phyloP scores from a whole-genome alignment of 225 moss, liverwort and hornwort genomes.

The Polytrichum commune region DNA sequence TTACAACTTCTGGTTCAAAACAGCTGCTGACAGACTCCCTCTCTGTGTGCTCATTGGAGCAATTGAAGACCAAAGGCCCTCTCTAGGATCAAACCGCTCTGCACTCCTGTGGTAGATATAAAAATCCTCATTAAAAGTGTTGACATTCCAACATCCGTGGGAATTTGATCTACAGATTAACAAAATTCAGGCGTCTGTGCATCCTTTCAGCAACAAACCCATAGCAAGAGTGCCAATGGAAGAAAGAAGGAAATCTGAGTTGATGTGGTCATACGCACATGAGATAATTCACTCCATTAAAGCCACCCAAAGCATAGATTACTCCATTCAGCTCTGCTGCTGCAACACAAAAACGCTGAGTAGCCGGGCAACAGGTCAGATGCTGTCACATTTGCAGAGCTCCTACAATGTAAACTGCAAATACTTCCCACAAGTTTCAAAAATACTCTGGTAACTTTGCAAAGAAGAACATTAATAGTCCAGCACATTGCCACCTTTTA shows the following conservation, averaged over 20 bases:
- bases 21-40: conserved; percentile 82
- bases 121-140: too few relatives aligned
- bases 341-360: conserved; percentile 89
- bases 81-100: conserved; percentile 90
- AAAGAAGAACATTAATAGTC: background rate
- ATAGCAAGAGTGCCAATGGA: background rate
- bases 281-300: conserved; percentile 83
- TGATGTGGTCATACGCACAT: conserved; percentile 45
- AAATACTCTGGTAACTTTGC: too few relatives aligned
- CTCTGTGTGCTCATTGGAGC: conserved; percentile 67
- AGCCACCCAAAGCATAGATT: conserved; percentile 86
- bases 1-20: conserved; percentile 68
- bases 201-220: too few relatives aligned
- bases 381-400: too few relatives aligned
- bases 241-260: background rate
- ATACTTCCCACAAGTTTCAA: too few relatives aligned
- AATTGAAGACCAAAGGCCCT: conserved; percentile 66
- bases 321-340: conserved; percentile 75
- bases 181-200: too few relatives aligned
- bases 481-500: too few relatives aligned
- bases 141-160: too few relatives aligned
- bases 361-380: background rate
- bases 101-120: conserved; percentile 44
- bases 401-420: too few relatives aligned
- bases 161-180: too few relatives aligned